phyloP scores from a whole-genome alignment of 345 rosid species.

The Eucalyptus tenuipes region DNA sequence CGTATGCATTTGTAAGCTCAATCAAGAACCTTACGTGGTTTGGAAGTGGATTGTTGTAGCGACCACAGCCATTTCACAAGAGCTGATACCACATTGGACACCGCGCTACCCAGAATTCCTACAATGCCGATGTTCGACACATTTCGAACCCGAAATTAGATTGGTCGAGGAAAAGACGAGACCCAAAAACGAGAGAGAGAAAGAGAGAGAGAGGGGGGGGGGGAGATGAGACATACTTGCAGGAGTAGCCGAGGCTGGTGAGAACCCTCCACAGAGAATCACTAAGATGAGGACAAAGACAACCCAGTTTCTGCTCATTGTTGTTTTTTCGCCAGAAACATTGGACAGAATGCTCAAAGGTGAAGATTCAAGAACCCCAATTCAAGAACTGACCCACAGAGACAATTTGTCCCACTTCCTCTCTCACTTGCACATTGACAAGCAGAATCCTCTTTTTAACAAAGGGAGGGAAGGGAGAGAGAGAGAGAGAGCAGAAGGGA shows the following conservation, averaged over 20 bases:
- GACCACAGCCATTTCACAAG: slow-evolving; percentile 91
- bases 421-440: not conserved
- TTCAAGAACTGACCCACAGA: not conserved
- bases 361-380: slow-evolving; percentile 6
- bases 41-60: slow-evolving; percentile 46
- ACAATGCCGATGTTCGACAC: not conserved
- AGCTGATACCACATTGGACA: slow-evolving; percentile 67
- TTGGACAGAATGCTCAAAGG: not conserved
- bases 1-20: not conserved
- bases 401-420: not conserved
- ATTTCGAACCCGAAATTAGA: not conserved
- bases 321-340: not conserved
- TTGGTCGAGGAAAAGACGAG: not conserved
- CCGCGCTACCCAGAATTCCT: slow-evolving; percentile 71
- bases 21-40: slow-evolving; percentile 37
- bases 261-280: slow-evolving; percentile 34
- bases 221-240: slow-evolving; percentile 36
- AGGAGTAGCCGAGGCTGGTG: slow-evolving; percentile 73
- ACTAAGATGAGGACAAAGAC: slow-evolving; percentile 24
- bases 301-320: slow-evolving; percentile 12
- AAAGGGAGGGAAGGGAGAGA: not conserved
- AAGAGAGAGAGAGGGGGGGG: not conserved
- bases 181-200: not conserved
- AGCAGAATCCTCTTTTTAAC: not conserved
- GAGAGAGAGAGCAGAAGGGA: not conserved